These are phyloP conservation scores for Lizonia empirigonia DNA, from an alignment of 2,329 filamentous ascomycete genomes.

Conservation along the genomic window DNA sequence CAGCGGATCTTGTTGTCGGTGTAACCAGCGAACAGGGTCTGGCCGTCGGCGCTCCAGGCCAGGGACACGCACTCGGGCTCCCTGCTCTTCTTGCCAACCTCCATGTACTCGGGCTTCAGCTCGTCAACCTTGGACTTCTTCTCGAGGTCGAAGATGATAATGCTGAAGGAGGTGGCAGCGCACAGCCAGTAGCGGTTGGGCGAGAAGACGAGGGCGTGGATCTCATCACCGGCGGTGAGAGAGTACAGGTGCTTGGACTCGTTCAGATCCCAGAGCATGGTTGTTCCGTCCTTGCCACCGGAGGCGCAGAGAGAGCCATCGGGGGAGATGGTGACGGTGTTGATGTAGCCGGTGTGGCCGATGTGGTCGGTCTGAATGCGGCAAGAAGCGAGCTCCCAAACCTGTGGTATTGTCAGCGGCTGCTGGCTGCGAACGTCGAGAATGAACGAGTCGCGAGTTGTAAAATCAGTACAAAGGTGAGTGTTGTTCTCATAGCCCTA, in stretches of 20 bases:
- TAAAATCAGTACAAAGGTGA: slow-evolving; percentile 67
- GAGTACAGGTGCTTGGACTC: slow-evolving; percentile 99
- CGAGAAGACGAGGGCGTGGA: slow-evolving; percentile 99
- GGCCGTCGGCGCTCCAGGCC: slow-evolving; percentile 97
- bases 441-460: slow-evolving; percentile 31
- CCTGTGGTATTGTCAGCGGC: slow-evolving; percentile 59
- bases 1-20: slow-evolving; percentile 83
- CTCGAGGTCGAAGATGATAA: slow-evolving; percentile 99
- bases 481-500: slow-evolving; percentile 20
- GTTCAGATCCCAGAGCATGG: slow-evolving; percentile 99
- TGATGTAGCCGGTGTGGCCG: slow-evolving; percentile 99
- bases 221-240: slow-evolving; percentile 98
- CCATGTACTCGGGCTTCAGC: slow-evolving; percentile 97
- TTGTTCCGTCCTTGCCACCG: slow-evolving; percentile 99
- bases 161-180: slow-evolving; percentile 94
- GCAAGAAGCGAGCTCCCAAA: slow-evolving; percentile 99
- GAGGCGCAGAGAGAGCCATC: slow-evolving; percentile 99
- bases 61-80: slow-evolving; percentile 98
- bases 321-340: slow-evolving; percentile 99
- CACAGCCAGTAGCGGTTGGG: slow-evolving; percentile 99
- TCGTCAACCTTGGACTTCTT: slow-evolving; percentile 99
- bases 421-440: slow-evolving; percentile 6
- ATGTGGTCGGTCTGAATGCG: slow-evolving; percentile 99
- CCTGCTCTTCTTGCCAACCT: slow-evolving; percentile 97
- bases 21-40: slow-evolving; percentile 99